These are phyloP conservation scores for Alternaria postmessia DNA, from an alignment of 2,329 filamentous ascomycete genomes.

Conservation along the genomic window DNA sequence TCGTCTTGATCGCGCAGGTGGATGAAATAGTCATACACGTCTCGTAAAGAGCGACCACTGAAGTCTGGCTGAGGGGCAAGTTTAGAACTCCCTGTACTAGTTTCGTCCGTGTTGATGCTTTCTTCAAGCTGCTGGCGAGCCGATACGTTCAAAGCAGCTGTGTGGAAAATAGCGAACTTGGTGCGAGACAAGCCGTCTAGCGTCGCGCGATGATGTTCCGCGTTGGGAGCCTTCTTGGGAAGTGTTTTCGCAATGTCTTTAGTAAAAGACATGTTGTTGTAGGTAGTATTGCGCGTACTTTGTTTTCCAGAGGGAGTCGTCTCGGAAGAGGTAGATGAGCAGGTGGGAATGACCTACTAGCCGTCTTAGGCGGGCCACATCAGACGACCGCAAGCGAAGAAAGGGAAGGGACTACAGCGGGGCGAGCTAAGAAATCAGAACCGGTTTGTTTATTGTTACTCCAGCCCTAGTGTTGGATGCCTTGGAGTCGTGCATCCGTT, in stretches of 20 bases:
- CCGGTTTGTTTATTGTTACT: not conserved
- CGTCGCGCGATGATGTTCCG: not conserved
- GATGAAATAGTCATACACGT: slow-evolving; percentile 8
- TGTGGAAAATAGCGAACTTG: slow-evolving; percentile 1
- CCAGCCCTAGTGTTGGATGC: not conserved
- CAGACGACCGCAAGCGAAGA: not conserved
- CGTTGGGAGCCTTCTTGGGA: not conserved
- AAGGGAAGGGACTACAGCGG: not conserved
- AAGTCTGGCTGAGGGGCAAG: slow-evolving; percentile 5
- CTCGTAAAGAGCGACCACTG: slow-evolving; percentile 6
- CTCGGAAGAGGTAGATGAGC: not conserved
- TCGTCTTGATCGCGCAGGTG: slow-evolving; percentile 5
- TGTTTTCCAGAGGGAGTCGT: not conserved
- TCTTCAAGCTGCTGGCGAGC: slow-evolving; percentile 1
- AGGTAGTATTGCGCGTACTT: not conserved
- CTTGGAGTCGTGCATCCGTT: not conserved
- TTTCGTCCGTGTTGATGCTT: slow-evolving; percentile 2
- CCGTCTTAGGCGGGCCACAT: not conserved
- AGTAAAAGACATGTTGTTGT: not conserved
- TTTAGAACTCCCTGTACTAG: not conserved
- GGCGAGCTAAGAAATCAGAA: not conserved
- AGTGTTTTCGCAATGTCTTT: not conserved
- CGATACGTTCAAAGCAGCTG: not conserved
- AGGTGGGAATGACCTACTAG: not conserved
- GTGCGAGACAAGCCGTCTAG: not conserved